Conservation (phyloP, 306 rosid genomes). For the Glycine tomentella region DNA sequence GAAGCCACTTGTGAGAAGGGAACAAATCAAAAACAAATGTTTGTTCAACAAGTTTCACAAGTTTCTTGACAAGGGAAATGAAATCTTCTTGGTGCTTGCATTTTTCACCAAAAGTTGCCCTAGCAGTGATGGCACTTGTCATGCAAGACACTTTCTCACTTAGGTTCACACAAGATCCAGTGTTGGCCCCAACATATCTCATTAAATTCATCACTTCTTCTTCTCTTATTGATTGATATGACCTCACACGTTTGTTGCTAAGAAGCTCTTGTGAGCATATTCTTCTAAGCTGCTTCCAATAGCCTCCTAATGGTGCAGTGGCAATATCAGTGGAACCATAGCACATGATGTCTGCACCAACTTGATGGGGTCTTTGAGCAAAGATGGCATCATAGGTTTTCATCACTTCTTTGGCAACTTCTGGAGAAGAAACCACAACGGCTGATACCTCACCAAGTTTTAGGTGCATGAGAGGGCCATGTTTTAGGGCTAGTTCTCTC, state of each 20-base stretch:
- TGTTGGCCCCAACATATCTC: background rate
- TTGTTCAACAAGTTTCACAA: background rate
- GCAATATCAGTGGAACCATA: constrained; percentile 17
- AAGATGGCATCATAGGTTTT: constrained; percentile 40
- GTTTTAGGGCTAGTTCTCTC: constrained; percentile 31
- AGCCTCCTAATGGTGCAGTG: background rate
- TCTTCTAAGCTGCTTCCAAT: constrained; percentile 13
- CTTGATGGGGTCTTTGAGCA: constrained; percentile 10
- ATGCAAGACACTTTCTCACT: background rate
- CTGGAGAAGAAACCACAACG: constrained; percentile 49
- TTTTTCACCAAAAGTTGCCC: constrained; percentile 18
- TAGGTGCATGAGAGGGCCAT: constrained; percentile 46
- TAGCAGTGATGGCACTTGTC: background rate
- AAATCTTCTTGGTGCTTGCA: background rate
- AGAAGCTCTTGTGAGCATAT: background rate
- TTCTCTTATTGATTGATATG: constrained; percentile 1
- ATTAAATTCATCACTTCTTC: background rate
- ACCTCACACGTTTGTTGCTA: background rate
- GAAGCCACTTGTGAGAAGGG: constrained; percentile 23
- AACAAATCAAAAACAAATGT: background rate
- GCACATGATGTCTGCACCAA: constrained; percentile 4
- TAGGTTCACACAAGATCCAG: constrained; percentile 1
- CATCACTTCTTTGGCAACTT: constrained; percentile 46
- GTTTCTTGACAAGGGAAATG: constrained; percentile 5
- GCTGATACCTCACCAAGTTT: constrained; percentile 38